Evolutionary conservation across 257 asterid species (phyloP), one percentile per base, ranked within the genome.

Genomic region (Haberlea rhodopensis): DNA sequence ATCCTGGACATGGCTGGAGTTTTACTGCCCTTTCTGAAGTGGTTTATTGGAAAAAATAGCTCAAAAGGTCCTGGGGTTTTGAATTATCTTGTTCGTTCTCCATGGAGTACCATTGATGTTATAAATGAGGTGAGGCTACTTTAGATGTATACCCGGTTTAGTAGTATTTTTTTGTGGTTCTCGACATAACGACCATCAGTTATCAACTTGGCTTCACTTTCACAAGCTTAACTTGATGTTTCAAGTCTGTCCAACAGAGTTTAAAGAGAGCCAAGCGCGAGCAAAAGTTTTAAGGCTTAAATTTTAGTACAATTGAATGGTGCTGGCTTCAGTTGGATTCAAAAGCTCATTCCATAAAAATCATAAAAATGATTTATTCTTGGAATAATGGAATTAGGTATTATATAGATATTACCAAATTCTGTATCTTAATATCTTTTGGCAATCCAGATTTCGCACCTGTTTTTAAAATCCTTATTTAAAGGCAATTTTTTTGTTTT

Each of bases 1-100:
- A 94, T 94, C 76, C 84, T 94, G 62, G 99, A 94, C 76, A 87
- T 90, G 97, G 99, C 97, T 21, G 99, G 97, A 53, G 95, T 94
- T 76, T 79, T 90, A 23, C 75, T 90, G 52, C 97, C 97, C 57
- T 80, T 87, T 71, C 75, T 94, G 77, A 90, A 86, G 82, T 90
- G 87, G 95, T 84, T 94, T 77, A 87, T 94, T 65, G 97, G 99
- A 65, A 87, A 80, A 79, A 82, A 85, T 73, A 79, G 80, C 68
- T 81, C 97, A 65, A 87, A 87, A 79, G 88, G 90, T 58, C 88
- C 87, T 69, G 75, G 73, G 71, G 77, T 83, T 75, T 85, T 94
- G 63, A 90, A 94, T 70, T 86, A 81, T 78, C 71, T 94, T 26
- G 97, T 94, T 62, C 95, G 96, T 62, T 94, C 99, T 37, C 99